Evolutionary conservation across 2,329 filamentous ascomycete genomes (phyloP).

Genomic region (Graphiopsis chlorocephala): DNA sequence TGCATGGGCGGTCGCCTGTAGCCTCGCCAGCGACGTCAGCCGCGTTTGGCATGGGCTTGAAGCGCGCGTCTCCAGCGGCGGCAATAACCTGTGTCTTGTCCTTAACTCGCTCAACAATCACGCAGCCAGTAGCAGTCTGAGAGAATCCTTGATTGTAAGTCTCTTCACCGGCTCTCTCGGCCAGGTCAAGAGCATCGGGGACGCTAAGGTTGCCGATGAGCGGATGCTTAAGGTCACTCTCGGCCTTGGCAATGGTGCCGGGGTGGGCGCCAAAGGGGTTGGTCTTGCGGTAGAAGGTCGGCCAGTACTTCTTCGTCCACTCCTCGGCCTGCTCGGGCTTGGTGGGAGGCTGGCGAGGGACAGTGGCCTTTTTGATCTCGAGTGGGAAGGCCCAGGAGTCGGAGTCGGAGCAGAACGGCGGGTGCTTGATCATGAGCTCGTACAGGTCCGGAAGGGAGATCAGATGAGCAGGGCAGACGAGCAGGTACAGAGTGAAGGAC

Average conservation of each 20-base stretch:
- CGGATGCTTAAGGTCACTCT: constrained; percentile 59
- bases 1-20: constrained; percentile 27
- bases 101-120: constrained; percentile 65
- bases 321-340: constrained; percentile 70
- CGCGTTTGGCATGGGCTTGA: constrained; percentile 45
- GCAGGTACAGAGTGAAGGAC: constrained; percentile 46
- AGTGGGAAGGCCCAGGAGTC: constrained; percentile 42
- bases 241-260: constrained; percentile 66
- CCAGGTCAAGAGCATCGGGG: constrained; percentile 60
- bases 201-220: constrained; percentile 48
- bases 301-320: constrained; percentile 79
- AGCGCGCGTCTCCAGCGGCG: constrained; percentile 73
- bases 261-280: constrained; percentile 85
- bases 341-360: constrained; percentile 71
- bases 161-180: constrained; percentile 61
- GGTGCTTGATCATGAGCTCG: constrained; percentile 36
- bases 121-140: constrained; percentile 70
- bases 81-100: constrained; percentile 59
- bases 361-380: constrained; percentile 62
- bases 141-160: constrained; percentile 53
- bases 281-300: constrained; percentile 79
- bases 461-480: constrained; percentile 50
- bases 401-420: constrained; percentile 39
- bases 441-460: constrained; percentile 56
- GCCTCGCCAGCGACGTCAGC: constrained; percentile 32